phyloP scores from a whole-genome alignment of 768 basidiomycete species.

The Amanita thiersii region DNA sequence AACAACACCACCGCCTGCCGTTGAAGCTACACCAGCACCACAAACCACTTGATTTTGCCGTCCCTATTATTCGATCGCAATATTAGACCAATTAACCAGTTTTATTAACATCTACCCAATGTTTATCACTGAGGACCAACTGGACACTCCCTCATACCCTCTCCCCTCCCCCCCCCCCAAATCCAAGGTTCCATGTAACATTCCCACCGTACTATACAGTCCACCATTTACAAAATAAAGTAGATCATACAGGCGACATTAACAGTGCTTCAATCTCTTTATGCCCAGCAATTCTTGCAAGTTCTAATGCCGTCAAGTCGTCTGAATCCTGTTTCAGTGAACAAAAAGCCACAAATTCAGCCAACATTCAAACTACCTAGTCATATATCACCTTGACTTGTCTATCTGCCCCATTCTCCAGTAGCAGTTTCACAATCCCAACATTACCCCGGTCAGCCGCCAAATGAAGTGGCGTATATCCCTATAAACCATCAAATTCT shows the following conservation, averaged over 20 bases:
- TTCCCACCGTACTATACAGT: too few relatives aligned
- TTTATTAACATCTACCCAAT: too few relatives aligned
- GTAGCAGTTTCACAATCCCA: slow-evolving; percentile 46
- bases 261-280: slow-evolving; percentile 34
- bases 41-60: neutral
- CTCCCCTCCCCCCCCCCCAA: too few relatives aligned
- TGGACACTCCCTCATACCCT: too few relatives aligned
- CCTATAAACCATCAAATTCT: slow-evolving; percentile 37
- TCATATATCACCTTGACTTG: slow-evolving; percentile 45
- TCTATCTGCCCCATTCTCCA: slow-evolving; percentile 57
- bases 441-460: slow-evolving; percentile 77
- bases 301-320: slow-evolving; percentile 47
- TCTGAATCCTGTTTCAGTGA: slow-evolving; percentile 52
- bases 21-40: neutral
- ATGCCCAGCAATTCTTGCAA: slow-evolving; percentile 54
- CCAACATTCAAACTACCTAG: neutral
- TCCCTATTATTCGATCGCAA: neutral
- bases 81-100: too few relatives aligned
- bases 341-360: neutral
- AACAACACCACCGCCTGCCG: neutral
- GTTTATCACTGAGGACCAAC: too few relatives aligned
- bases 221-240: neutral
- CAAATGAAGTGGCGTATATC: slow-evolving; percentile 81
- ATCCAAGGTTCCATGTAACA: too few relatives aligned
- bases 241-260: slow-evolving; percentile 1